Conservation (phyloP, 345 rosid genomes). For the Pistacia atlantica region DNA sequence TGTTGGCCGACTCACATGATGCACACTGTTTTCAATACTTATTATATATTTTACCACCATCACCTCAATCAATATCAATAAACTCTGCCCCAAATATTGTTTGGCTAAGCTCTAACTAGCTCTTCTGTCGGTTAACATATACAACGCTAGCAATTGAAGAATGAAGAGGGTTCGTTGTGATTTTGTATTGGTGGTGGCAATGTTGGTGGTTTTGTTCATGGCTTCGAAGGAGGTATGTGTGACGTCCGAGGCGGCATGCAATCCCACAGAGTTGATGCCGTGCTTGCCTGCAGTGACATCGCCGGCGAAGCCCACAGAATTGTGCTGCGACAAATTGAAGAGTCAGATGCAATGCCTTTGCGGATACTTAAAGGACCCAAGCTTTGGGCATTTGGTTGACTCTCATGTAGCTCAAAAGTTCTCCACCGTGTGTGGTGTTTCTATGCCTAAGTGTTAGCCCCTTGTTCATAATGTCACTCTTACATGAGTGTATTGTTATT, state of each 20-base stretch:
- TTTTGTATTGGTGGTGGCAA: slow-evolving; percentile 4
- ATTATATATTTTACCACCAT: background rate
- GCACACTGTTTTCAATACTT: background rate
- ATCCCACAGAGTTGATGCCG: slow-evolving; percentile 44
- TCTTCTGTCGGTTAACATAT: background rate
- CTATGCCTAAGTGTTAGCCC: slow-evolving; percentile 48
- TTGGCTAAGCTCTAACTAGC: too few species aligned
- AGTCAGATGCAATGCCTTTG: slow-evolving; percentile 69
- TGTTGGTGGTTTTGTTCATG: slow-evolving; percentile 7
- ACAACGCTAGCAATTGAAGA: too few species aligned
- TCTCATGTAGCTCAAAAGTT: slow-evolving; percentile 47
- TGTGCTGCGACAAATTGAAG: slow-evolving; percentile 56
- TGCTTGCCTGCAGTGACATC: slow-evolving; percentile 46
- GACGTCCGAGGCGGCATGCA: slow-evolving; percentile 49
- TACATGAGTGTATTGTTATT: too few species aligned
- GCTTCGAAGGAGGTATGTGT: slow-evolving; percentile 3
- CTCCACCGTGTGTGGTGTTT: slow-evolving; percentile 41
- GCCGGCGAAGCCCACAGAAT: slow-evolving; percentile 34
- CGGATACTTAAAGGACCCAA: slow-evolving; percentile 49
- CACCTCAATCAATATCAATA: background rate
- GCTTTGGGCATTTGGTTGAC: slow-evolving; percentile 27
- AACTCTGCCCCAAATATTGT: background rate
- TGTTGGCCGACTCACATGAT: background rate
- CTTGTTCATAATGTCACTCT: too few species aligned
- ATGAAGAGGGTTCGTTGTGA: slow-evolving; percentile 10